phyloP scores from a whole-genome alignment of 2,329 filamentous ascomycete genomes.

The Diaporthe sp. region DNA sequence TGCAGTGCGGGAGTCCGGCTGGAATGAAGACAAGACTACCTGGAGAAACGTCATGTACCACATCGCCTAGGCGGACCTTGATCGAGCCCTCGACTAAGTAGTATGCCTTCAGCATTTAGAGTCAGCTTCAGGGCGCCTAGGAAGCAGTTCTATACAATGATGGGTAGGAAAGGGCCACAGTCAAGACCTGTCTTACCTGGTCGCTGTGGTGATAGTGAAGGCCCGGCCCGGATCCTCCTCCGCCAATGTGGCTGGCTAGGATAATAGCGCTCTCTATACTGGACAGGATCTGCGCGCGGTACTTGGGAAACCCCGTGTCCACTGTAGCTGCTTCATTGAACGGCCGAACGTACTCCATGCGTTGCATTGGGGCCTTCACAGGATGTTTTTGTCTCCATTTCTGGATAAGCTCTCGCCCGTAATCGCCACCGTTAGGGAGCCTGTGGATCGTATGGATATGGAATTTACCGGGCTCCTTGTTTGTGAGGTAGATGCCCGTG shows the following conservation, averaged over 20 bases:
- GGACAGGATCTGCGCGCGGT: neutral
- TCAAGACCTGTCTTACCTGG: neutral
- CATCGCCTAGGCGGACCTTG: neutral
- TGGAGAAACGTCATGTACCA: neutral
- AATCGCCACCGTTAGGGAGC: neutral
- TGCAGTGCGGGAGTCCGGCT: neutral
- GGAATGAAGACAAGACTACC: constrained; percentile 5
- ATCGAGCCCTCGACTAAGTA: neutral
- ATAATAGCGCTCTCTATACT: neutral
- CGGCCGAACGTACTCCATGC: neutral
- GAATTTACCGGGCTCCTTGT: neutral
- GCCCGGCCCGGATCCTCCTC: neutral
- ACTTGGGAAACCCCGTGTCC: neutral
- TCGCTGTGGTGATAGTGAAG: constrained; percentile 1
- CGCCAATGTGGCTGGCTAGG: neutral
- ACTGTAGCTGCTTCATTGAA: neutral
- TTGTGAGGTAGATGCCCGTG: neutral
- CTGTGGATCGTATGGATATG: neutral
- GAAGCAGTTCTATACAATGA: neutral
- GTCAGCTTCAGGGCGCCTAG: neutral
- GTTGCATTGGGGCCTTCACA: neutral
- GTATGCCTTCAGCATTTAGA: neutral
- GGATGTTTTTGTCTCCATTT: neutral
- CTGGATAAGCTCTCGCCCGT: neutral
- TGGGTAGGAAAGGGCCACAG: neutral